Evolutionary conservation across 139 green algal genomes (phyloP).

Genomic region (Chlamydomonas urium): DNA sequence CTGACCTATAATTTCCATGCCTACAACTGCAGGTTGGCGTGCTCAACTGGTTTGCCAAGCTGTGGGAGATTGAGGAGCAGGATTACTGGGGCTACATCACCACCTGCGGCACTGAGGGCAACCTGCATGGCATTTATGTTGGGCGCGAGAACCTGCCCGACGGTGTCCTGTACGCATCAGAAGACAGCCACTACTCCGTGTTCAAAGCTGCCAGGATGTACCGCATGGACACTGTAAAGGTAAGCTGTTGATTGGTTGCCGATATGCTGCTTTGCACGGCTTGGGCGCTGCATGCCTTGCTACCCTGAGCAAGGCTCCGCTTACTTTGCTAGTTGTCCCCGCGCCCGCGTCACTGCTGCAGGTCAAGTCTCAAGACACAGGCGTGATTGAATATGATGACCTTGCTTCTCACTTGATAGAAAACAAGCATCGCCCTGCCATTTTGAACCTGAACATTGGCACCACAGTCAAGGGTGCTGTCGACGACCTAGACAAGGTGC

Average conservation of each 20-base stretch:
- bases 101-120: slow-evolving; percentile 98
- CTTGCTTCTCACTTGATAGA: slow-evolving; percentile 50
- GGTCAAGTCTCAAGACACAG: slow-evolving; percentile 56
- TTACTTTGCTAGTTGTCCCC: too few species aligned
- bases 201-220: slow-evolving; percentile 97
- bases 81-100: slow-evolving; percentile 98
- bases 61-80: slow-evolving; percentile 90
- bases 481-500: slow-evolving; percentile 66
- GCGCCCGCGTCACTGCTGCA: slow-evolving; percentile 21
- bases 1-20: neutral
- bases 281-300: too few species aligned
- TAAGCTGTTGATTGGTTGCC: too few species aligned
- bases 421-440: slow-evolving; percentile 76
- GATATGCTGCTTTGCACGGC: too few species aligned
- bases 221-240: slow-evolving; percentile 87
- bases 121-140: slow-evolving; percentile 92
- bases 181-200: slow-evolving; percentile 92
- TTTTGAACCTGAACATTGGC: slow-evolving; percentile 98
- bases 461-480: slow-evolving; percentile 90
- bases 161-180: slow-evolving; percentile 81
- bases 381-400: slow-evolving; percentile 93
- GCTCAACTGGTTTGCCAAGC: slow-evolving; percentile 92
- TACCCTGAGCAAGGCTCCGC: too few species aligned
- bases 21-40: slow-evolving; percentile 71
- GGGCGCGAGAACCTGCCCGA: slow-evolving; percentile 83